phyloP scores from a whole-genome alignment of 495 filamentous ascomycete genomes.

The Annulohypoxylon moriforme region DNA sequence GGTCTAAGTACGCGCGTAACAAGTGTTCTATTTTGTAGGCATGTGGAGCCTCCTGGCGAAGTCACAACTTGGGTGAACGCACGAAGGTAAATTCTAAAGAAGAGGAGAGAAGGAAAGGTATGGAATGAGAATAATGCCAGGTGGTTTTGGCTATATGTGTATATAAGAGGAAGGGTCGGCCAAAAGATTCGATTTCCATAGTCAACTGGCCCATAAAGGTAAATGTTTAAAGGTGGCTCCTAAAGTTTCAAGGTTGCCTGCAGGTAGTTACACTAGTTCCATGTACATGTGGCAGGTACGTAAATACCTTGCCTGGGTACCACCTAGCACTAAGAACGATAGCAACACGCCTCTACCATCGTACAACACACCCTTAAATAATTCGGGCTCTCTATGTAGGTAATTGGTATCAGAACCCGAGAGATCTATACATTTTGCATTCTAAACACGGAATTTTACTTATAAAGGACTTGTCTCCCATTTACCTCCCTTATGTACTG shows the following conservation, averaged over 20 bases:
- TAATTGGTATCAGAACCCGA: too few relatives aligned
- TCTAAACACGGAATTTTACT: not conserved
- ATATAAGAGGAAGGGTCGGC: not conserved
- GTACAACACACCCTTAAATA: too few relatives aligned
- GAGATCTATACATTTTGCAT: not conserved
- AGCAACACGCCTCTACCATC: not conserved
- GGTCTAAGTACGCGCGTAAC: constrained; percentile 11
- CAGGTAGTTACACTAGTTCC: not conserved
- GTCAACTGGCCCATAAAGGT: too few relatives aligned
- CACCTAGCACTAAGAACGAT: not conserved
- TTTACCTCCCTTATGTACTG: not conserved
- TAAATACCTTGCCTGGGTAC: not conserved
- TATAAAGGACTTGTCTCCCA: not conserved
- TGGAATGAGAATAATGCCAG: not conserved
- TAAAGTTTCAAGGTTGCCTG: constrained; percentile 14
- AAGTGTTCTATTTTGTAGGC: not conserved
- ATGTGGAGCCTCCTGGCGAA: not conserved
- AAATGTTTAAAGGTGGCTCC: not conserved
- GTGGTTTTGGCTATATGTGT: not conserved
- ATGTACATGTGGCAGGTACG: not conserved
- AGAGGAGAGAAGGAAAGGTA: constrained; percentile 2
- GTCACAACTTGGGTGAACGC: not conserved
- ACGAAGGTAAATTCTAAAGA: not conserved
- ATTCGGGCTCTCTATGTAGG: too few relatives aligned
- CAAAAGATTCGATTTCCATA: constrained; percentile 3